phyloP scores from a whole-genome alignment of 257 asterid genomes.

The Salvia splendens region DNA sequence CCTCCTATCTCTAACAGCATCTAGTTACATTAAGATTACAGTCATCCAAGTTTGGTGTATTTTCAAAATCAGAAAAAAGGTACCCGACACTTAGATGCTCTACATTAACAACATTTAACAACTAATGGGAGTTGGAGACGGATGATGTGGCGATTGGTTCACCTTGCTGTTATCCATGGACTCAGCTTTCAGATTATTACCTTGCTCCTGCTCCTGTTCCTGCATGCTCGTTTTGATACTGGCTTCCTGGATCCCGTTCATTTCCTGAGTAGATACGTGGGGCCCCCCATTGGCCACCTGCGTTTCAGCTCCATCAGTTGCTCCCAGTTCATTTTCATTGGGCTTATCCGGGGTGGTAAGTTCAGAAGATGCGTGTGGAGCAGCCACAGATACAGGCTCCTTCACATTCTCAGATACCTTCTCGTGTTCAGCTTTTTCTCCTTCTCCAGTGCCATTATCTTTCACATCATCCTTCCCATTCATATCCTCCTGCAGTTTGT shows the following conservation, averaged over 20 bases:
- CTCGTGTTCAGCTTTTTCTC: background rate
- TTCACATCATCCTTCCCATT: background rate
- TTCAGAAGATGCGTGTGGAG: constrained; percentile 1
- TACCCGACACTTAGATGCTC: constrained; percentile 27
- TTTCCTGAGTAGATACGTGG: too few species aligned
- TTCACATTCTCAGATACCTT: background rate
- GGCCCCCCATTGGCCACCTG: constrained; percentile 27
- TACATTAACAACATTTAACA: constrained; percentile 52
- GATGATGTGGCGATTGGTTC: constrained; percentile 50
- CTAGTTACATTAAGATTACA: constrained; percentile 41
- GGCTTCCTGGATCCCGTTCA: constrained; percentile 31
- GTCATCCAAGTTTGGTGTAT: constrained; percentile 38
- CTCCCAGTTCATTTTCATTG: constrained; percentile 19
- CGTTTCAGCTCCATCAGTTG: constrained; percentile 25
- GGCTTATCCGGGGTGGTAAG: constrained; percentile 28
- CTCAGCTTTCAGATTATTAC: constrained; percentile 39
- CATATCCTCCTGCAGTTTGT: too few species aligned
- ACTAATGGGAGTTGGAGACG: constrained; percentile 69
- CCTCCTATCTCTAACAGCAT: constrained; percentile 32
- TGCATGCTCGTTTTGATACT: constrained; percentile 19
- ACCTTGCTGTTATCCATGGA: constrained; percentile 46
- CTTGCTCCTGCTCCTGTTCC: constrained; percentile 33
- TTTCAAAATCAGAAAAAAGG: constrained; percentile 27
- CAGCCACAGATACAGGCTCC: constrained; percentile 25
- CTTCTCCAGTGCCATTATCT: constrained; percentile 28